These are phyloP conservation scores for Alternaria sp. DNA, from an alignment of 2,329 filamentous ascomycete species.

Conservation along the genomic window DNA sequence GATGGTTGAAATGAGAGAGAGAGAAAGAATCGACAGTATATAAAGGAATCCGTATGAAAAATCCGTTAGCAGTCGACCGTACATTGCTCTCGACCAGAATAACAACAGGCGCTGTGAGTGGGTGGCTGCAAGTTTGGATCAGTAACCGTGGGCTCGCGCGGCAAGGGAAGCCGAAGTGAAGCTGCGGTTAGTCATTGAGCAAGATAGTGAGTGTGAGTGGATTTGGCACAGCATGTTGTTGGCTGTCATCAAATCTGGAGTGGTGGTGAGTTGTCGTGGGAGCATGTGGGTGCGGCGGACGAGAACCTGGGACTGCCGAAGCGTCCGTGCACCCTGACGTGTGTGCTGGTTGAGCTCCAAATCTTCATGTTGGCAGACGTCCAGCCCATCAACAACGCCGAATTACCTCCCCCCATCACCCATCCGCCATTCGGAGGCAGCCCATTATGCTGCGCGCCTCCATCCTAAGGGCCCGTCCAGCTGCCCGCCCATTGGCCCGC, in stretches of 20 bases:
- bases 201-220: not conserved
- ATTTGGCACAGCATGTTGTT: not conserved
- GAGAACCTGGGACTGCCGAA: not conserved
- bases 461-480: conserved; percentile 56
- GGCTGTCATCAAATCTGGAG: not conserved
- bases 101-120: not conserved
- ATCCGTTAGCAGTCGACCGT: not conserved
- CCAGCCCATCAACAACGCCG: conserved; percentile 21
- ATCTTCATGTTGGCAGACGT: conserved; percentile 22
- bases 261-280: conserved; percentile 1
- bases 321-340: conserved; percentile 20
- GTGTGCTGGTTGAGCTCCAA: conserved; percentile 13
- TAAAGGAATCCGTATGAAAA: too few relatives aligned
- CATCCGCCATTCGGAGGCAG: conserved; percentile 46
- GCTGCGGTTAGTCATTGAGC: not conserved
- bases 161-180: not conserved
- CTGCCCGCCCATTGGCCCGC: conserved; percentile 45
- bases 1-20: not conserved
- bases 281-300: not conserved
- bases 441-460: conserved; percentile 64
- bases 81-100: not conserved
- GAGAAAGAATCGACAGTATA: not conserved
- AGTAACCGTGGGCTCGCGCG: not conserved
- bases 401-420: conserved; percentile 10
- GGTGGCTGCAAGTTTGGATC: not conserved